Percentiles rank a stretch among this genome's conserved stretches.
phyloP scores from a whole-genome alignment of 2,329 filamentous ascomycete species.

The Fusarium sp. region DNA sequence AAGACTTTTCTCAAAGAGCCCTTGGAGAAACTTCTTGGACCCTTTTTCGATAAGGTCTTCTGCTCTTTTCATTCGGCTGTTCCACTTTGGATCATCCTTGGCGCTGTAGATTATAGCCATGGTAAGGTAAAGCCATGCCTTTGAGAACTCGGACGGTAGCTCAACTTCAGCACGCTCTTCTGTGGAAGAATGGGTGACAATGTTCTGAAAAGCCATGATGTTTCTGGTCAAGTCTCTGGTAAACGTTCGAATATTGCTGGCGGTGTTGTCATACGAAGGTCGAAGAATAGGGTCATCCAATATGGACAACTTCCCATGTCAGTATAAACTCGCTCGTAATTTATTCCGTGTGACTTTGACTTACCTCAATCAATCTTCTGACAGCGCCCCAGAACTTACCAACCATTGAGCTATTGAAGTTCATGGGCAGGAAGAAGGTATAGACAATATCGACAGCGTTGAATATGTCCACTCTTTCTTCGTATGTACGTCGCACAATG shows the following conservation, averaged over 20 bases:
- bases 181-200: constrained; percentile 48
- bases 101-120: constrained; percentile 53
- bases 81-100: constrained; percentile 43
- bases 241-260: constrained; percentile 32
- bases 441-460: constrained; percentile 58
- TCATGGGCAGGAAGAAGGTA: constrained; percentile 58
- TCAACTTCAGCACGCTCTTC: constrained; percentile 50
- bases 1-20: constrained; percentile 51
- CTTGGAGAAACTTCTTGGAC: constrained; percentile 55
- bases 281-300: constrained; percentile 3
- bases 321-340: constrained; percentile 5
- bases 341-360: constrained; percentile 24
- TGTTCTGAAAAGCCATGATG: constrained; percentile 49
- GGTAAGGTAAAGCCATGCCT: constrained; percentile 59
- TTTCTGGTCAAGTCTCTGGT: constrained; percentile 46
- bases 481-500: constrained; percentile 47
- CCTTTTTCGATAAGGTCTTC: constrained; percentile 52
- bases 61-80: constrained; percentile 50
- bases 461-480: constrained; percentile 56
- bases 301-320: constrained; percentile 25
- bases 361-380: constrained; percentile 49
- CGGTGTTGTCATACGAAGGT: constrained; percentile 14
- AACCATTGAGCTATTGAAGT: constrained; percentile 55
- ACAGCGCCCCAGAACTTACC: constrained; percentile 62
- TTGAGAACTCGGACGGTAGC: constrained; percentile 55